Base-by-base conservation (phyloP, 108 stramenopile genomes). In the Nitzschia sp. region DNA sequence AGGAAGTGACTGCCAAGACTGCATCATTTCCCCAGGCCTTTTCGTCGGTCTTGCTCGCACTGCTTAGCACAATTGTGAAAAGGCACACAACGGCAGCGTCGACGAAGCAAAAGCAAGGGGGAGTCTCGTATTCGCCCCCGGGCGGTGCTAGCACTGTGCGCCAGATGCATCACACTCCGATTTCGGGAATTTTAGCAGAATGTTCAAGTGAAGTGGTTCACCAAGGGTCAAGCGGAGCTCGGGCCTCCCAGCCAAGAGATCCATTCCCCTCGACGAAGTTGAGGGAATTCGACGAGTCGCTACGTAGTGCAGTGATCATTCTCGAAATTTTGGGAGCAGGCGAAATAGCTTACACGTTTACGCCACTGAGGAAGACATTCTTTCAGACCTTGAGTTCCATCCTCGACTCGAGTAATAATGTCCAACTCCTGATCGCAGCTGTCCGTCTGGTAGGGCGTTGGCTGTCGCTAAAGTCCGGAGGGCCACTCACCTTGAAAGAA, bases 401-500 rank as follows among this genome's bases (percentile, higher is more conserved):
- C 13, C 66, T 95, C 28, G 89, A 93, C 64, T 74, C 76, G 18
- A 85, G 87, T 48, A 82, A 83, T 46, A 79, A 71, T 33, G 54
- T 89, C 19, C 79, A 72, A 8, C 31, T 95, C 56, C 65, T 95
- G 48, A 68, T 95, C 65, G 63, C 78, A 42, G 74, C 82, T 38
- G 78, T 88, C 31, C 59, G 75, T 5, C 53, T 89, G 9, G 77
- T 93, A 17, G 82, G 90, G 24, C 72, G 66, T 29, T 90, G 87
- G 95, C 54, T 95, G 17, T 45, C 80, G 35, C 54, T 35, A 8
- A 56, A 65, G 55, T 64, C 61, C 24, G 59, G 62, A 42, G 54
- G 62, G 4, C 85, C 84, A 54, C 51, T 95, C 26, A 93, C 87
- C 11, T 59, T 54, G 15, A 85, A 88, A 36, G 95, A 95, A 58